Conservation (phyloP, 768 basidiomycete genomes). For the Collybia sp. region DNA sequence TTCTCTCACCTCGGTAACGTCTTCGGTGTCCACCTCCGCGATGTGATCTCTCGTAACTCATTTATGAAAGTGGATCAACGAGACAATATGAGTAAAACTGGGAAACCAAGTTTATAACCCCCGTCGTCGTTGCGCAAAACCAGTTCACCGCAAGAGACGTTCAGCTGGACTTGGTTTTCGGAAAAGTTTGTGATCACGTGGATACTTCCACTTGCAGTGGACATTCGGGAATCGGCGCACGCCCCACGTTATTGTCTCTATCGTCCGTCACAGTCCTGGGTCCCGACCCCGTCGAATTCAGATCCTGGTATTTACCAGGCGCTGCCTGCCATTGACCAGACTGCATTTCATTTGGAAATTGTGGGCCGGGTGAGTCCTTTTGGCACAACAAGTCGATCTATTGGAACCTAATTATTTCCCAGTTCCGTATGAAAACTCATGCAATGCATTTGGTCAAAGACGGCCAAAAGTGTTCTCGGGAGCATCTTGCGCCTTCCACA, state of each 20-base stretch:
- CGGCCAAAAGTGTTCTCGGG: slow-evolving; percentile 38
- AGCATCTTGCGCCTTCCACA: slow-evolving; percentile 5
- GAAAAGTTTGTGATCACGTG: slow-evolving; percentile 3
- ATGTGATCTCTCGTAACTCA: slow-evolving; percentile 51
- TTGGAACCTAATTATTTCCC: too few species aligned
- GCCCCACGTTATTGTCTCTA: too few species aligned
- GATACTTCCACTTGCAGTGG: not conserved
- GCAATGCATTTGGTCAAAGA: slow-evolving; percentile 61
- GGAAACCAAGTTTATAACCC: slow-evolving; percentile 3
- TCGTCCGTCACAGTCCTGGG: too few species aligned
- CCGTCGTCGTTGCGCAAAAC: slow-evolving; percentile 3
- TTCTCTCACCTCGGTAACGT: slow-evolving; percentile 50
- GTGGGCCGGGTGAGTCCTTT: too few species aligned
- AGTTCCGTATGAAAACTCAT: slow-evolving; percentile 38
- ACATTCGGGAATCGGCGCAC: too few species aligned
- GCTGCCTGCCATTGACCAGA: too few species aligned
- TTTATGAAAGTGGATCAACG: slow-evolving; percentile 20
- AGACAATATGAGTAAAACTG: slow-evolving; percentile 13
- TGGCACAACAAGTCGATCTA: too few species aligned
- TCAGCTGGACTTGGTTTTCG: not conserved
- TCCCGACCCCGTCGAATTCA: not conserved
- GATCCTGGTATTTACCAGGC: too few species aligned
- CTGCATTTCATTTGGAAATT: too few species aligned
- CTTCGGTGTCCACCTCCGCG: slow-evolving; percentile 45
- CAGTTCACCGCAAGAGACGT: slow-evolving; percentile 1